Evolutionary conservation across 257 asterid species (phyloP), one percentile per base, ranked within the genome.

Genomic region (Thymus mandschuricus): DNA sequence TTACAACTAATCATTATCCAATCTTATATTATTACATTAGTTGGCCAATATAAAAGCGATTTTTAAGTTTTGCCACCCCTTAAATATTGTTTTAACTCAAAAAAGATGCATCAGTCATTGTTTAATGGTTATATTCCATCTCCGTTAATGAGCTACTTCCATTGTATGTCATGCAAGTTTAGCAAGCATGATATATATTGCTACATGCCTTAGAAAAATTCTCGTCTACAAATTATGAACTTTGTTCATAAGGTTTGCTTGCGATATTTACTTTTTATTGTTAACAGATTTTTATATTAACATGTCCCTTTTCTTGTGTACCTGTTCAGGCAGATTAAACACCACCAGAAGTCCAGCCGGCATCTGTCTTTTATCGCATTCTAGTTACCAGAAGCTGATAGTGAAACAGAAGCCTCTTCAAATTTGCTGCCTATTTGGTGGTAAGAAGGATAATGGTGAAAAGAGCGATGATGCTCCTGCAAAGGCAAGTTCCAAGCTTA

Each of bases 401-500:
- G 43, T 27, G 63, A 74, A 75, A 60, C 77, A 41, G 30, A 66
- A 30, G 28, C 69, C 81, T 45, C 67, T 67, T 67, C 78, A 67
- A 60, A 72, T 78, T 67, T 60, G 71, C 71, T 3, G 72, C 72
- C 68, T 89, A 56, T 89, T 89, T 80, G 91, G 93, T 55, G 87
- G 93, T 21, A 87, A 87, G 73, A 87, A 84, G 64, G 85, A 83
- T 41, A 75, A 70, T 35, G 79, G 77, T 57, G 96, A 81, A 65
- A 75, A 81, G 74, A 60, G 83, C n/a, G 86, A 85, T 61, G 87
- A 88, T 45, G 45, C 72, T 46, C 61, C 88, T 58, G 79, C 92
- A 15, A 89, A 89, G 96, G 93, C 85, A 69, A 72, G 75, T 52
- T 62, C 40, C 10, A 40, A 15, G 28, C 3, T 10, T 21, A 66